phyloP scores from a whole-genome alignment of 495 filamentous ascomycete genomes.

The Xylaria castorea region DNA sequence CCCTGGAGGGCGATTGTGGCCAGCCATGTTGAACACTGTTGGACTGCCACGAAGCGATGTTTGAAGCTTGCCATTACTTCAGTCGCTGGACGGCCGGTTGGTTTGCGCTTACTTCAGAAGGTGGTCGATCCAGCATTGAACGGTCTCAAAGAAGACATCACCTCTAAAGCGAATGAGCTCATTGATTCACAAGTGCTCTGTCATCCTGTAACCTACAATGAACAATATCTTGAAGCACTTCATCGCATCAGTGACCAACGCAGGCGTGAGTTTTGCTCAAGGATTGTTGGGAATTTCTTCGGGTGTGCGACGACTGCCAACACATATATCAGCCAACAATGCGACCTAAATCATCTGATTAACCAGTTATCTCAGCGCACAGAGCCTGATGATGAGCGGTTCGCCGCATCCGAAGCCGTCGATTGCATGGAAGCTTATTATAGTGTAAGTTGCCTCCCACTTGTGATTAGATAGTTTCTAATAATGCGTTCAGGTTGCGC shows the following conservation, averaged over 20 bases:
- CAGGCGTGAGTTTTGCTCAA: conserved; percentile 32
- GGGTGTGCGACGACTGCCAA: conserved; percentile 17
- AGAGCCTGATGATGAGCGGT: conserved; percentile 47
- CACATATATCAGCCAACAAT: conserved; percentile 27
- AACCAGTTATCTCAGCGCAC: conserved; percentile 27
- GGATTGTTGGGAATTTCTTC: conserved; percentile 43
- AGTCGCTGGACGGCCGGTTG: conserved; percentile 32
- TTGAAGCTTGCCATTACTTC: conserved; percentile 40
- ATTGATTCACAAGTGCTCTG: conserved; percentile 36
- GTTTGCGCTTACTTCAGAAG: conserved; percentile 37
- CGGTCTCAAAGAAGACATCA: background rate
- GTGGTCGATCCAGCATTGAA: conserved; percentile 44
- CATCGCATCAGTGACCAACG: conserved; percentile 13
- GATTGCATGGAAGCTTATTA: conserved; percentile 60
- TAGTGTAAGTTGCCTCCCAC: conserved; percentile 40
- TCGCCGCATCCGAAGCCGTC: conserved; percentile 51
- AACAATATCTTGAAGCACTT: conserved; percentile 16
- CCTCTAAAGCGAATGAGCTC: conserved; percentile 14
- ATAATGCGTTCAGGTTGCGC: conserved; percentile 56
- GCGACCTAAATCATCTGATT: conserved; percentile 29
- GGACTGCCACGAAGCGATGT: conserved; percentile 45
- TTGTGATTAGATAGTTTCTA: conserved; percentile 23
- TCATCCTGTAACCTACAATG: conserved; percentile 31
- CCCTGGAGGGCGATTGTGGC: conserved; percentile 54
- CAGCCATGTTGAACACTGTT: conserved; percentile 44